Conservation (phyloP, 176 grass and related monocot genomes). For the Canna indica region DNA sequence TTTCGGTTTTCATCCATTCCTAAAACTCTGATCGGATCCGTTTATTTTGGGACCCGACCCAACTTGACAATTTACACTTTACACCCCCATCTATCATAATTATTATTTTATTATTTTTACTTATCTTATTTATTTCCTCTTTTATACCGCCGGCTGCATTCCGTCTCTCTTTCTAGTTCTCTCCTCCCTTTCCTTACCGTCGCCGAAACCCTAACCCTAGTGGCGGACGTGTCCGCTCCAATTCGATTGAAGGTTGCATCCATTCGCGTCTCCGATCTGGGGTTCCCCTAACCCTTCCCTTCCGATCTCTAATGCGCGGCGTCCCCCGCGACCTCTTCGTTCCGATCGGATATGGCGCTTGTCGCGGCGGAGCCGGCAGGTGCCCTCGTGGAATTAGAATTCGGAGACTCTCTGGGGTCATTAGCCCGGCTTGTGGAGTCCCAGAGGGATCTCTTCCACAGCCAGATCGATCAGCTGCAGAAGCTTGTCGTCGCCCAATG, state of each 20-base stretch:
- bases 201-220: slow-evolving; percentile 5
- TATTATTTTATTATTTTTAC: background rate
- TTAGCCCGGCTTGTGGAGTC: slow-evolving; percentile 40
- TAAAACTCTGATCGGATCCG: too few relatives aligned
- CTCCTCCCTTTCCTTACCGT: background rate
- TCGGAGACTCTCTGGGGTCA: slow-evolving; percentile 18
- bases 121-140: background rate
- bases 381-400: slow-evolving; percentile 31
- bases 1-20: too few relatives aligned
- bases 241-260: background rate
- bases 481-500: slow-evolving; percentile 72
- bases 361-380: slow-evolving; percentile 28
- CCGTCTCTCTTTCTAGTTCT: background rate
- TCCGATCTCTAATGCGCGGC: background rate
- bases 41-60: too few relatives aligned
- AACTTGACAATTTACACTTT: too few relatives aligned
- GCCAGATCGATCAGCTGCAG: slow-evolving; percentile 66
- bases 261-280: background rate
- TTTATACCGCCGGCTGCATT: slow-evolving; percentile 1
- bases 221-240: background rate
- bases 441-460: slow-evolving; percentile 52
- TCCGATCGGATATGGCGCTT: slow-evolving; percentile 15
- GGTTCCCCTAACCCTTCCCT: background rate
- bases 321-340: background rate
- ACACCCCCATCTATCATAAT: background rate